Evolutionary conservation across 306 rosid species (phyloP).

Genomic region (Fragaria ananassa): DNA sequence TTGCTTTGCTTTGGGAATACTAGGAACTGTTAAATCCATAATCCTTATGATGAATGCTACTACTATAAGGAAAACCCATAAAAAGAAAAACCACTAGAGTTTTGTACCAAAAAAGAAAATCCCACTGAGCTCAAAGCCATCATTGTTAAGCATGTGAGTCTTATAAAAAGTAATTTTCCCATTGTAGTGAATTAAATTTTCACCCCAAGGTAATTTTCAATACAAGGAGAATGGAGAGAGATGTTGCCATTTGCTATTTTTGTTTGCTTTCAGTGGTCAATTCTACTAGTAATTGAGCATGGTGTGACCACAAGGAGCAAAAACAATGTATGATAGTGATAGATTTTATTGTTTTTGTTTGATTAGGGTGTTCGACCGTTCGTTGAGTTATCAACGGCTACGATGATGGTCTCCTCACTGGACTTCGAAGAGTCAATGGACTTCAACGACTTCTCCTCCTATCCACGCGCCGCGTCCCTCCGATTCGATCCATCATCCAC

Average conservation of each 20-base stretch:
- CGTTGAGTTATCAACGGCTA: slow-evolving; percentile 67
- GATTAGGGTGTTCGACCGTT: slow-evolving; percentile 82
- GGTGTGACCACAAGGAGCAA: background rate
- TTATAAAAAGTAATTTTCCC: background rate
- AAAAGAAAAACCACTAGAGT: background rate
- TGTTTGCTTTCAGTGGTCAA: background rate
- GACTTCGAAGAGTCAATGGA: slow-evolving; percentile 81
- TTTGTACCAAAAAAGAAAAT: background rate
- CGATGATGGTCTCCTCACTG: slow-evolving; percentile 65
- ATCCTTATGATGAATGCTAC: background rate
- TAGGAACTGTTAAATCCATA: background rate
- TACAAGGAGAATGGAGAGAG: background rate
- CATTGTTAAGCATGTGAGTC: background rate
- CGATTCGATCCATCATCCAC: slow-evolving; percentile 66
- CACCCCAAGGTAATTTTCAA: background rate
- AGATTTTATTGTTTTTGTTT: background rate
- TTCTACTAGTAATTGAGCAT: background rate
- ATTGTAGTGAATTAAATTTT: background rate
- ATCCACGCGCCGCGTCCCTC: slow-evolving; percentile 83
- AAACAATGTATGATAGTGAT: background rate
- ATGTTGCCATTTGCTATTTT: background rate
- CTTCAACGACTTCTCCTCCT: slow-evolving; percentile 59
- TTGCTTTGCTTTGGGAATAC: background rate
- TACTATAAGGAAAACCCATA: background rate
- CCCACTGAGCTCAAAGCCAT: slow-evolving; percentile 1